Base-by-base conservation (phyloP, 768 basidiomycete species). In the Collybiopsis confluens region DNA sequence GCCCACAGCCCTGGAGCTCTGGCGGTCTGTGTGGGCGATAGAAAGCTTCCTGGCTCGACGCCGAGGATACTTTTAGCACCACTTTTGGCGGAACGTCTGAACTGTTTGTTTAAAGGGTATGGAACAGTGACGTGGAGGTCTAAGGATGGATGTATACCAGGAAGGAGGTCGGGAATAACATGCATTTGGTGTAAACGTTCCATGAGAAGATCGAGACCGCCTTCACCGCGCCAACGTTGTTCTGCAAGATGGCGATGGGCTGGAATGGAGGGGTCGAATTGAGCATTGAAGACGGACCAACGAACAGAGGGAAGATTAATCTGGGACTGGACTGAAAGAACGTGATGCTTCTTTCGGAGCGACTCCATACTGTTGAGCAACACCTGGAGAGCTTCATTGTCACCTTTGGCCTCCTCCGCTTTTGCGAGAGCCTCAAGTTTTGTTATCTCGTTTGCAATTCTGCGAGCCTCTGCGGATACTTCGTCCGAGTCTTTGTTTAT, bases 101-200 rank as follows among this genome's bases (percentile, higher is more conserved):
- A 63, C 45, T 68, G 68, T 33, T 68, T 70, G n/a, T 55, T 54
- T 18, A 62, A 61, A 18, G 67, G 63, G 23, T 70, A 67, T 16
- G 61, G 68, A 2, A 71, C 81, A 20, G 78, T 76, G 47, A 95
- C 68, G 23, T 81, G 83, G 11, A 98, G 71, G 63, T 96, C 91
- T 35, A 92, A 62, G 16, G 82, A 80, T 0, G 92, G 92, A 47
- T 78, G 80, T 7, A 96, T 64, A 35, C 72, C 72, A 1, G 90
- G 82, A 16, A 98, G 66, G 10, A 95, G 71, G 63, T 99, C 96
- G 0, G 96, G 95, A 2, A 97, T 76, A 54, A 98, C 85, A 46
- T 85, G 72, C 92, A 97, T 92, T 70, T 94, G 90, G 60, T 92
- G 78, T 42, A 98, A 64, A 64, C 95, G 88, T 64, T 97, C 90